Conservation (phyloP, 352 stramenopile genomes). For the Phytophthora hibernalis region DNA sequence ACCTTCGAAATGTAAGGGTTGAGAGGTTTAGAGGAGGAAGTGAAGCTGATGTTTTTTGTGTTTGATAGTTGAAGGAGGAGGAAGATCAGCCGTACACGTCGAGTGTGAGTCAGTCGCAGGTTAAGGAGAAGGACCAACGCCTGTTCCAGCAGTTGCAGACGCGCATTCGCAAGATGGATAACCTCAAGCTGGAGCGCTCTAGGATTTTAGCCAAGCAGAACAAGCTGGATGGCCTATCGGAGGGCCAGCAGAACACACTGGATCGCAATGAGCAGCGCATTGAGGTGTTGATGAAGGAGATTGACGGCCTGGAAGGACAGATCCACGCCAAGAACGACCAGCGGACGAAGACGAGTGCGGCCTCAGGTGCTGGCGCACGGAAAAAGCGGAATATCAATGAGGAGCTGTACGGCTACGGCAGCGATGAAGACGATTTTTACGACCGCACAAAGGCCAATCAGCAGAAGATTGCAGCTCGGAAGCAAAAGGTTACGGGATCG, state of each 20-base stretch:
- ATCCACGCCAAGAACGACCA: constrained; percentile 67
- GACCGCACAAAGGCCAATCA: constrained; percentile 74
- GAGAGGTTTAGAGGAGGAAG: not conserved
- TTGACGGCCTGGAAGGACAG: constrained; percentile 60
- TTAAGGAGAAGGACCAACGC: constrained; percentile 78
- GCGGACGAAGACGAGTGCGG: constrained; percentile 40
- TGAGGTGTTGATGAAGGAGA: constrained; percentile 65
- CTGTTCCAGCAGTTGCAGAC: constrained; percentile 82
- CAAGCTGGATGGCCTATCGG: constrained; percentile 59
- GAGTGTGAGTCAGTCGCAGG: constrained; percentile 46
- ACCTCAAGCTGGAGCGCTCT: constrained; percentile 69
- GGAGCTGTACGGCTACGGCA: constrained; percentile 59
- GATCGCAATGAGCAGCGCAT: constrained; percentile 73
- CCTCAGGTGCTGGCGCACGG: not conserved
- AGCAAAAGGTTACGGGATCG: constrained; percentile 28
- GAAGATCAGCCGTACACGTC: constrained; percentile 62
- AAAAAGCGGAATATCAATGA: constrained; percentile 42
- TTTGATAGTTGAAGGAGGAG: constrained; percentile 51
- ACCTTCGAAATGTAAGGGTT: constrained; percentile 65
- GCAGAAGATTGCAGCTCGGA: constrained; percentile 47
- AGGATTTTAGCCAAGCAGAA: constrained; percentile 82
- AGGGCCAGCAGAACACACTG: constrained; percentile 69
- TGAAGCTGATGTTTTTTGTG: constrained; percentile 1
- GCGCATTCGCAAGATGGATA: constrained; percentile 87
- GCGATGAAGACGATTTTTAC: constrained; percentile 85